Evolutionary conservation across 495 filamentous ascomycete genomes (phyloP), one percentile per base, ranked within the genome.

Genomic region (Penicillium maclennaniae): DNA sequence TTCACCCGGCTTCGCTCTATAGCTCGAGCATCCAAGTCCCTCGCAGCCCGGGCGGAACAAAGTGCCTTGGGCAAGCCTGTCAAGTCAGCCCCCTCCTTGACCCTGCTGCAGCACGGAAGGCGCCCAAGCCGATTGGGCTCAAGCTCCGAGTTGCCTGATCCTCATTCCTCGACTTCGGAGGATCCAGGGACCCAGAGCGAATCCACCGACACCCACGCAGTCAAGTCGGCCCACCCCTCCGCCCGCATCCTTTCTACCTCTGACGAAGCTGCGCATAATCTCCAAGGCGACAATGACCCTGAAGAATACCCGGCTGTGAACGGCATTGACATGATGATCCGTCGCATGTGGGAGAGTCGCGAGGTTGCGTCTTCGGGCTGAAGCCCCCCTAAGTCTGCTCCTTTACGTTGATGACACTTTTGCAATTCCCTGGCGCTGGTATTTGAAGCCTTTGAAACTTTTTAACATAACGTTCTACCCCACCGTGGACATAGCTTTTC

Each of bases 301-400:
- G 70, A 67, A 20, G 61, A 51, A 44, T 60, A 58, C 21, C 47
- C 56, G 9, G 39, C 39, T 6, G 51, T 66, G 5, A 62, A 55
- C 40, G 70, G 73, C 47, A 46, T 54, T 12, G 73, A 71, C 34
- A 62, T 77, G 65, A 69, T 77, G 70, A 62, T 77, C 38, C 74
- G 74, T 43, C 72, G 74, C 36, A 73, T 77, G 60, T 77, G 74
- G 74, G 71, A 77, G 28, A 76, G 69, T 53, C 73, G 74, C 38
- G 72, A 75, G 47, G 71, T 74, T 3, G 71, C 74, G 6, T 63
- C 60, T 16, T 69, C 68, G 15, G 65, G 69, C 34, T 77, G 41
- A 52, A 43, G 20, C 40, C 14, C 17, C 17, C 20, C 44, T 34
- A 8, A 55, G 19, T 16, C 38, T 49, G 20, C 20, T 12, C 42